Evolutionary conservation across 2,329 filamentous ascomycete species (phyloP).

Genomic region (Colletotrichum sp.): DNA sequence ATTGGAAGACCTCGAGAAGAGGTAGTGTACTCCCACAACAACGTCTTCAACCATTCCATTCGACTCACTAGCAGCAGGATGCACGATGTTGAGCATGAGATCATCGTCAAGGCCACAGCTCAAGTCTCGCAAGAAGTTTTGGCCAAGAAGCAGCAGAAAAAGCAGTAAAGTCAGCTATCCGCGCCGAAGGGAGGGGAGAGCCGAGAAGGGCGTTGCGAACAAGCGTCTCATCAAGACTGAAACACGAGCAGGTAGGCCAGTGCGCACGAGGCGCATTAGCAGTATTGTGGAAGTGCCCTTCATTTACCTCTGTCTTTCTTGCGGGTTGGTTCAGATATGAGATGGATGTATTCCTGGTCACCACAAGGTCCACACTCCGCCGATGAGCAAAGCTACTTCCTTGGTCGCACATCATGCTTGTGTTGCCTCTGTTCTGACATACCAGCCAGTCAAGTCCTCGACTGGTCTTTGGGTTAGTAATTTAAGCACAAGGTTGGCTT

Average conservation of each 20-base stretch:
- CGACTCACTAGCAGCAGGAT: slow-evolving; percentile 52
- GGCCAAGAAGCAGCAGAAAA: not conserved
- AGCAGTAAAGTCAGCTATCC: not conserved
- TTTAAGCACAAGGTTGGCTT: not conserved
- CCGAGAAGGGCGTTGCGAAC: not conserved
- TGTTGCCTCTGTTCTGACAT: not conserved
- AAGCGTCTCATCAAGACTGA: not conserved
- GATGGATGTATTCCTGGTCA: not conserved
- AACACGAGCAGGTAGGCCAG: not conserved
- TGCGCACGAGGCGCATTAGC: not conserved
- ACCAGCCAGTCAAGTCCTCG: not conserved
- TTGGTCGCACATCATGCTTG: not conserved
- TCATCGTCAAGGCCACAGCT: slow-evolving; percentile 78
- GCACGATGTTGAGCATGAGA: slow-evolving; percentile 75
- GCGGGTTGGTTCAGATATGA: not conserved
- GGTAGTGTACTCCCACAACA: not conserved
- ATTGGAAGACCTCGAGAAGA: slow-evolving; percentile 55
- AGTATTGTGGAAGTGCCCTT: not conserved
- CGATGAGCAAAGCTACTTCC: not conserved
- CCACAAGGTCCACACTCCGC: not conserved
- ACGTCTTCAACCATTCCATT: not conserved
- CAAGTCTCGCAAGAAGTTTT: slow-evolving; percentile 47
- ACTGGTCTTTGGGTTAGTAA: not conserved
- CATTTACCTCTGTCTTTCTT: not conserved
- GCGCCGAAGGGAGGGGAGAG: not conserved